Conservation (phyloP, 306 rosid species). For the Quercus berberidifolia region DNA sequence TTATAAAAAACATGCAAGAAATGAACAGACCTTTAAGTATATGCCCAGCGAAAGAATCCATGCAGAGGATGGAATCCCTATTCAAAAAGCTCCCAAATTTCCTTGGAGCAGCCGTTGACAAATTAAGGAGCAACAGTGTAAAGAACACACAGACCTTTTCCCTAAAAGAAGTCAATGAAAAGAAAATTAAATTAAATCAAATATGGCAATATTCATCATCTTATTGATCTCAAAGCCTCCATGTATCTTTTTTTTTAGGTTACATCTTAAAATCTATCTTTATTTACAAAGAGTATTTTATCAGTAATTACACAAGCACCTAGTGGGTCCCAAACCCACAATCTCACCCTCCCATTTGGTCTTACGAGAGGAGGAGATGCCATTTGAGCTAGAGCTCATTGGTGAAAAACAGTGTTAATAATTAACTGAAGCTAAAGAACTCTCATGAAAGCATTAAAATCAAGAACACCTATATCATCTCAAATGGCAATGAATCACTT, state of each 20-base stretch:
- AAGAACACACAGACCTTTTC: constrained; percentile 66
- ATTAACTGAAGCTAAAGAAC: constrained; percentile 9
- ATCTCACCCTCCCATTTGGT: no score
- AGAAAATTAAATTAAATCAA: constrained; percentile 2
- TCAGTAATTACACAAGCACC: no score
- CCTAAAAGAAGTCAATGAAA: constrained; percentile 40
- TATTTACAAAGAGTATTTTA: no score
- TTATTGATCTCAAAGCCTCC: not conserved
- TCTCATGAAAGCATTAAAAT: not conserved
- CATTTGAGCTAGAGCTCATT: not conserved
- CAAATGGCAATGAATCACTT: constrained; percentile 23
- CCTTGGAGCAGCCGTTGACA: constrained; percentile 33
- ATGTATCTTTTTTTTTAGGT: not conserved
- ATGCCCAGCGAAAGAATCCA: constrained; percentile 58
- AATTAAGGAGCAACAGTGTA: constrained; percentile 63
- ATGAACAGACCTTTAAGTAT: constrained; percentile 48
- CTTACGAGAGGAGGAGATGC: no score
- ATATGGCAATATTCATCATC: not conserved
- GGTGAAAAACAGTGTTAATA: not conserved
- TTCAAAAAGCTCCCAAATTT: constrained; percentile 45
- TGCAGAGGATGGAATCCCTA: constrained; percentile 37
- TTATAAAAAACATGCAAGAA: not conserved
- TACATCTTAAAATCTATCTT: not conserved
- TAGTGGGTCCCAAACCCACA: no score
- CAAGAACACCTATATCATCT: constrained; percentile 9